Percentiles rank a stretch among this genome's conserved stretches.
Evolutionary conservation across 192 early-diverging fungal species (phyloP).

Genomic region (Ambispora gerdemannii): DNA sequence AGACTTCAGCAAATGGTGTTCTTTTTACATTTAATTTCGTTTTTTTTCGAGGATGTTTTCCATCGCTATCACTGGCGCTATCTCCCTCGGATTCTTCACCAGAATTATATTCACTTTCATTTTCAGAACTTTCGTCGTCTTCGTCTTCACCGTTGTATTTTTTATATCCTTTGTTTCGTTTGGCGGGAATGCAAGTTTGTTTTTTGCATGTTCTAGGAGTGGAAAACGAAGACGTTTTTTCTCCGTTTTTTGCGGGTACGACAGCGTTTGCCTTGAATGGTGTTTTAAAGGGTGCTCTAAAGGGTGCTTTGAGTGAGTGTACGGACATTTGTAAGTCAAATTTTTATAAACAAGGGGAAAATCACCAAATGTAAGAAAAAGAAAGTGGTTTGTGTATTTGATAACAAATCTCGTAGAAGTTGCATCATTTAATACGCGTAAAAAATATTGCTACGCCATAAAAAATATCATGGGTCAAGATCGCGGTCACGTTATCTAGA

Average conservation of each 20-base stretch:
- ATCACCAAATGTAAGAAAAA: no score
- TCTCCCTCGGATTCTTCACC: background rate
- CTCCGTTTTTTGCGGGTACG: background rate
- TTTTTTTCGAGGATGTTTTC: background rate
- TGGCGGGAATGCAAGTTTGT: background rate
- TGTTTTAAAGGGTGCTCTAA: conserved; percentile 3
- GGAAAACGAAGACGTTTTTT: background rate
- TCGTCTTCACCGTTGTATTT: background rate
- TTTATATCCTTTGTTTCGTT: background rate
- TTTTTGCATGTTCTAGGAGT: background rate
- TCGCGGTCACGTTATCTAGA: no score
- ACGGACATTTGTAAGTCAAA: no score
- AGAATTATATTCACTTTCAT: background rate
- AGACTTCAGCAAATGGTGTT: background rate
- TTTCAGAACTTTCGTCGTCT: background rate
- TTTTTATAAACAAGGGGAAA: no score
- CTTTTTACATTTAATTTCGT: background rate
- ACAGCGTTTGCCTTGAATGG: background rate
- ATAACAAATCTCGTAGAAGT: no score
- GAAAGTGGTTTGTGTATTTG: no score
- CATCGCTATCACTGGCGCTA: background rate
- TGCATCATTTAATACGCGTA: no score
- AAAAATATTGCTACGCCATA: no score
- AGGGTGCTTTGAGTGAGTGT: background rate
- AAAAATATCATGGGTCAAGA: no score